A percentile compares a stretch with the other conserved stretches of the same genome.
phyloP scores from a whole-genome alignment of 306 rosid species.

The Prunus dulcis region DNA sequence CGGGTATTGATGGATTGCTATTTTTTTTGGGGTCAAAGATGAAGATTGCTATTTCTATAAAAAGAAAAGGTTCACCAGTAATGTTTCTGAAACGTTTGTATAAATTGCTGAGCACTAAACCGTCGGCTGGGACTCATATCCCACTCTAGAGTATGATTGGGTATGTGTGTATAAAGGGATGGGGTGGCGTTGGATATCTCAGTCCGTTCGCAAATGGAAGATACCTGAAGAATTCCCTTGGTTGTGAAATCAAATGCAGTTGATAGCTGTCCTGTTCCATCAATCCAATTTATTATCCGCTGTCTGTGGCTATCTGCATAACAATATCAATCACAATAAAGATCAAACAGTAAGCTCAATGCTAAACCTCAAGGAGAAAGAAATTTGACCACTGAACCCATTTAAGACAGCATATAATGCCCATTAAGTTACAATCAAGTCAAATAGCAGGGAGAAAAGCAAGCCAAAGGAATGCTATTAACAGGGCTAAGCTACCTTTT shows the following conservation, averaged over 20 bases:
- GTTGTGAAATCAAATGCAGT: slow-evolving; percentile 94
- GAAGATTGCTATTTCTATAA: neutral
- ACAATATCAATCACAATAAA: neutral
- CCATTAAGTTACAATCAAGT: neutral
- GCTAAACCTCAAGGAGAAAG: neutral
- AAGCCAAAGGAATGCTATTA: neutral
- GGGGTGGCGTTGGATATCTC: slow-evolving; percentile 1
- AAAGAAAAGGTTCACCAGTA: neutral
- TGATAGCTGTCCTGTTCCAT: slow-evolving; percentile 79
- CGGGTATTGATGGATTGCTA: neutral
- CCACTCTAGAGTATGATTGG: neutral
- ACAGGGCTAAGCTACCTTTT: neutral
- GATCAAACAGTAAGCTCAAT: neutral
- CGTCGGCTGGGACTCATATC: neutral
- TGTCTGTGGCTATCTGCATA: slow-evolving; percentile 83
- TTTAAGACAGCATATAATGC: neutral
- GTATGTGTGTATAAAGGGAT: neutral
- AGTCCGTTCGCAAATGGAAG: neutral
- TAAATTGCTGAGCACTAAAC: neutral
- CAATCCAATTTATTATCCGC: slow-evolving; percentile 72
- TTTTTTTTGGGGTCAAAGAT: neutral
- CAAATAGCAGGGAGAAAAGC: neutral
- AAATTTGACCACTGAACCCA: neutral
- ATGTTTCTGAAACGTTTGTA: neutral
- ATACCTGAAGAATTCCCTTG: slow-evolving; percentile 96